These are phyloP conservation scores for Capronia coronata DNA, from an alignment of 2,329 filamentous ascomycete genomes.

Conservation along the genomic window DNA sequence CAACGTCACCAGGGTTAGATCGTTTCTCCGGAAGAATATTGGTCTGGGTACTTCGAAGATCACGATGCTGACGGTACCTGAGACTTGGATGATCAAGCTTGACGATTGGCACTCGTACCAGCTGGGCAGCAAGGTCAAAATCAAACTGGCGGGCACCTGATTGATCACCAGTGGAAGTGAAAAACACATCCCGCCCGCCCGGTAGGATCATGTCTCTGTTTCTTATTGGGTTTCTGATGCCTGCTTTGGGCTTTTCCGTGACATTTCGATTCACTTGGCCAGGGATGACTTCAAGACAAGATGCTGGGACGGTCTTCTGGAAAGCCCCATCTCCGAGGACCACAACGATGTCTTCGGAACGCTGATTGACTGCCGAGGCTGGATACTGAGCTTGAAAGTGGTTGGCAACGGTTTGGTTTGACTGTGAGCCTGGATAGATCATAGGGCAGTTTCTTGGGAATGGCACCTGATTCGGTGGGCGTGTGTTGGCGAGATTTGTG, in stretches of 20 bases:
- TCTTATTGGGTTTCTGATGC: background rate
- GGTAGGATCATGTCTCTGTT: conserved; percentile 9
- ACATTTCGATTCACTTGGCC: conserved; percentile 12
- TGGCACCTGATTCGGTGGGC: background rate
- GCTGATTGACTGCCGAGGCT: background rate
- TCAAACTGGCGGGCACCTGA: background rate
- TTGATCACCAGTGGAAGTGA: background rate
- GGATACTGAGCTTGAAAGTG: background rate
- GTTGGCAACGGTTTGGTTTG: background rate
- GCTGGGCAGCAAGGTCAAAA: background rate
- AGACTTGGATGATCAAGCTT: conserved; percentile 1
- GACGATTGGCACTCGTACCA: conserved; percentile 7
- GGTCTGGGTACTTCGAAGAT: background rate
- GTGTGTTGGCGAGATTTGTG: background rate
- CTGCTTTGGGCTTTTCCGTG: background rate
- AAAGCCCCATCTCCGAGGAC: background rate
- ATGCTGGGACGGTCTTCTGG: conserved; percentile 2
- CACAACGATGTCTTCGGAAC: conserved; percentile 3
- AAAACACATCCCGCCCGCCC: conserved; percentile 1
- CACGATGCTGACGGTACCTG: background rate
- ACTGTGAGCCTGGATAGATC: background rate
- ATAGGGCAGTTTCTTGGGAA: background rate
- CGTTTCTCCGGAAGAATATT: background rate
- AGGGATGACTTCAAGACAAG: conserved; percentile 8
- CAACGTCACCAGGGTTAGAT: background rate